Evolutionary conservation across 202 grass and related monocot genomes (phyloP).

Genomic region (Sporobolus alterniflorus): DNA sequence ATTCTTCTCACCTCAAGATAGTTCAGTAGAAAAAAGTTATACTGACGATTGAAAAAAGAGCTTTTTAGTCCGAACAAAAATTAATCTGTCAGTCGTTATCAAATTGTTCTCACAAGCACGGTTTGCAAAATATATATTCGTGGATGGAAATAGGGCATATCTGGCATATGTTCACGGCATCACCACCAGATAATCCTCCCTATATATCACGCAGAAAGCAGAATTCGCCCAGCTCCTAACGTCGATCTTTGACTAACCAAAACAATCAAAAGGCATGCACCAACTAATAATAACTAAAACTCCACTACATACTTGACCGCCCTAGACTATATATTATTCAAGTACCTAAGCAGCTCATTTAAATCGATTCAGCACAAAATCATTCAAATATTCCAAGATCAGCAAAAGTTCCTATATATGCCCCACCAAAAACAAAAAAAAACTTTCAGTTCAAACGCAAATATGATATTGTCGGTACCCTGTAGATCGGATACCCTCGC

Average conservation of each 20-base stretch:
- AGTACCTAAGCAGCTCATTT: conserved; percentile 19
- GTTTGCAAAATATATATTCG: conserved; percentile 4
- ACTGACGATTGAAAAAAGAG: not conserved
- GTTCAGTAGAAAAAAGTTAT: not conserved
- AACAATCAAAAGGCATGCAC: conserved; percentile 11
- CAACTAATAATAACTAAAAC: conserved; percentile 24
- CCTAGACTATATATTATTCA: conserved; percentile 38
- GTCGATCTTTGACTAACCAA: conserved; percentile 28
- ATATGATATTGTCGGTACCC: too few species aligned
- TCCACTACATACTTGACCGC: conserved; percentile 1
- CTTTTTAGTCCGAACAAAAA: not conserved
- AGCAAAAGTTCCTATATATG: conserved; percentile 12
- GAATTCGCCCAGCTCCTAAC: not conserved
- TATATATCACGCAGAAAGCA: not conserved
- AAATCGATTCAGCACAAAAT: conserved; percentile 31
- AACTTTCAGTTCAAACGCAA: conserved; percentile 31
- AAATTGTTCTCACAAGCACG: conserved; percentile 9
- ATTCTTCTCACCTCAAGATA: not conserved
- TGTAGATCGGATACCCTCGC: too few species aligned
- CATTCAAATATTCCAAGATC: conserved; percentile 41
- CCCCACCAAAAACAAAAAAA: conserved; percentile 18
- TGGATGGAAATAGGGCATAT: not conserved
- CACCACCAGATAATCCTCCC: not conserved
- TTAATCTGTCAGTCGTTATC: not conserved
- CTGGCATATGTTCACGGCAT: not conserved